Conservation (phyloP, 139 green algal species). For the Asterochloris erici region DNA sequence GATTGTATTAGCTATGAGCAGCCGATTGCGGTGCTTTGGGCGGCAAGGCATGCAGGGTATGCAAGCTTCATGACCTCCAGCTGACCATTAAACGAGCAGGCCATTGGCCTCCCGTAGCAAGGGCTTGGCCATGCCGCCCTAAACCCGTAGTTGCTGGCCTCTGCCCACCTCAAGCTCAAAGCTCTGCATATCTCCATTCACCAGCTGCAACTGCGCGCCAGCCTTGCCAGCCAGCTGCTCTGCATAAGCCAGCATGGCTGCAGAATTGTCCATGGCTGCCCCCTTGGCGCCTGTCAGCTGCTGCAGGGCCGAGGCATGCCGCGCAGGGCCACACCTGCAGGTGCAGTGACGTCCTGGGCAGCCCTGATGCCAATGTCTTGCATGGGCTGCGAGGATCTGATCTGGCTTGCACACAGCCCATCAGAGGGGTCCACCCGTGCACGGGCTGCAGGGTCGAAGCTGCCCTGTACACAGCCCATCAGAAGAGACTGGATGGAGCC, state of each 20-base stretch:
- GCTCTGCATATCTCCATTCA: not conserved
- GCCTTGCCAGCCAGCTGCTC: not conserved
- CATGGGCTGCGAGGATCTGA: too few species aligned
- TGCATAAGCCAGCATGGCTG: conserved; percentile 8
- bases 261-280: not conserved
- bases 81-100: too few species aligned
- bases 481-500: too few species aligned
- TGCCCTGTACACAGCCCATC: too few species aligned
- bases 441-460: too few species aligned
- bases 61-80: not conserved
- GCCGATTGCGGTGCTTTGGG: not conserved
- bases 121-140: too few species aligned
- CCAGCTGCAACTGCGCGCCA: not conserved
- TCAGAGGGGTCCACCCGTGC: too few species aligned
- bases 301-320: conserved; percentile 1
- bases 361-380: not conserved
- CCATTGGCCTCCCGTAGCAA: too few species aligned
- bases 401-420: too few species aligned
- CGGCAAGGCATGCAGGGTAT: not conserved
- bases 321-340: conserved; percentile 13
- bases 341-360: not conserved
- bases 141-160: too few species aligned
- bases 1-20: too few species aligned
- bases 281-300: not conserved
- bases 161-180: not conserved